These are phyloP conservation scores for Scenedesmus sp. DNA, from an alignment of 163 green algal genomes.

Conservation along the genomic window DNA sequence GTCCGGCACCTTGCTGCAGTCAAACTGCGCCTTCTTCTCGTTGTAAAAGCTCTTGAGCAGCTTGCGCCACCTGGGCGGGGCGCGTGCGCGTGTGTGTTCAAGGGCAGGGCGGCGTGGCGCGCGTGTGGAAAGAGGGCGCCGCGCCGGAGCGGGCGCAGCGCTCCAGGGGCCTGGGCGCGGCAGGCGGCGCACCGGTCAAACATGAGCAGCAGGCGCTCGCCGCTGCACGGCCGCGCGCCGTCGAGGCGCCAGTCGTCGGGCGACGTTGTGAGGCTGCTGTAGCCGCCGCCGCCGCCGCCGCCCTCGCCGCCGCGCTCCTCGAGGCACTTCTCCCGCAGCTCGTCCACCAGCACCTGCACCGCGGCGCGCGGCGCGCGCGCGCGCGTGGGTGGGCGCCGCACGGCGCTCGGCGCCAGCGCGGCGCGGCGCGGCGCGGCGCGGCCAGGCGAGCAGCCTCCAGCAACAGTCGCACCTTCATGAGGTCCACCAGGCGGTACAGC, in stretches of 20 bases:
- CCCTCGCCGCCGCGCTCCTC: slow-evolving; percentile 53
- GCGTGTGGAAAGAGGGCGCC: background rate
- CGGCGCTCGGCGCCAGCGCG: too few species aligned
- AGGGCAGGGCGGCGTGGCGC: background rate
- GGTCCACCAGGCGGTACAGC: slow-evolving; percentile 69
- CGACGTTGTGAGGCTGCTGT: slow-evolving; percentile 72
- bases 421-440: too few species aligned
- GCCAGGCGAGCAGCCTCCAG: too few species aligned
- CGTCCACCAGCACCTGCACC: slow-evolving; percentile 68
- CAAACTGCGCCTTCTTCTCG: slow-evolving; percentile 86
- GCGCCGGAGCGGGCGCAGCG: background rate
- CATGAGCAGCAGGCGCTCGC: slow-evolving; percentile 90
- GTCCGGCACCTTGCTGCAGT: slow-evolving; percentile 87
- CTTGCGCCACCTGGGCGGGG: slow-evolving; percentile 85
- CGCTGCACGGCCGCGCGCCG: slow-evolving; percentile 73
- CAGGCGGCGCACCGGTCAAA: slow-evolving; percentile 77
- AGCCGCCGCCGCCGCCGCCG: slow-evolving; percentile 42
- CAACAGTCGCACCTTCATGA: slow-evolving; percentile 63
- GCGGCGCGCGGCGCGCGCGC: too few species aligned
- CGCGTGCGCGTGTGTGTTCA: background rate
- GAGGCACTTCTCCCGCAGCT: slow-evolving; percentile 76
- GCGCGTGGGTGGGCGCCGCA: too few species aligned
- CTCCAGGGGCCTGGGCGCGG: too few species aligned
- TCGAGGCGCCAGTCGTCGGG: slow-evolving; percentile 71
- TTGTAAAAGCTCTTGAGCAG: slow-evolving; percentile 90